Conservation (phyloP, 2,329 filamentous ascomycete species). For the Lecanosticta acicola region DNA sequence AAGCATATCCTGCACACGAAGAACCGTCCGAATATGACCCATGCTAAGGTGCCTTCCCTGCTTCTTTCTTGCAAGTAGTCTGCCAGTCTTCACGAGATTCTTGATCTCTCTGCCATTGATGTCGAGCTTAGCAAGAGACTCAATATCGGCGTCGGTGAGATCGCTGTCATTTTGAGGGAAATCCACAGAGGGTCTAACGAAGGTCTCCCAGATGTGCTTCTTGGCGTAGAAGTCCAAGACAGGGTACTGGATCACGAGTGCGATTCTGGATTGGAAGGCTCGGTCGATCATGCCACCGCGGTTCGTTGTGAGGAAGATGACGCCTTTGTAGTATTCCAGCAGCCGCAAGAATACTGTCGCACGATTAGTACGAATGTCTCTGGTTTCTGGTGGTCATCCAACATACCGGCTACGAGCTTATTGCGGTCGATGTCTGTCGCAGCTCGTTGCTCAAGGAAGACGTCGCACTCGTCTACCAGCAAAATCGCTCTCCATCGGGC, state of each 20-base stretch:
- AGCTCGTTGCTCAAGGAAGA: conserved; percentile 52
- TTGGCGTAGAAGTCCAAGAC: conserved; percentile 24
- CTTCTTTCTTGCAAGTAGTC: conserved; percentile 10
- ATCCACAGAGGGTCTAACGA: conserved; percentile 9
- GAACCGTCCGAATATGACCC: conserved; percentile 10
- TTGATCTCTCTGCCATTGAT: conserved; percentile 15
- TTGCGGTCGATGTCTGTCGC: conserved; percentile 29
- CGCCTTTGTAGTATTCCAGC: conserved; percentile 33
- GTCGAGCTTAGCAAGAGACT: conserved; percentile 9
- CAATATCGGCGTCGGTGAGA: conserved; percentile 12
- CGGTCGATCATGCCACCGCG: conserved; percentile 33
- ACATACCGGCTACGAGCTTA: conserved; percentile 34
- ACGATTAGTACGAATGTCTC: neutral
- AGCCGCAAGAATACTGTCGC: conserved; percentile 32
- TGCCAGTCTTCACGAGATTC: conserved; percentile 15
- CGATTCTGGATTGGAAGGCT: conserved; percentile 33
- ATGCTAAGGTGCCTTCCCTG: conserved; percentile 10
- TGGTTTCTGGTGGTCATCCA: neutral
- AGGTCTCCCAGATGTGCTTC: conserved; percentile 25
- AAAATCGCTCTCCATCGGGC: conserved; percentile 51
- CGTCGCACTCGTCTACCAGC: conserved; percentile 56
- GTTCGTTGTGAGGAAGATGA: conserved; percentile 35
- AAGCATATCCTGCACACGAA: conserved; percentile 8
- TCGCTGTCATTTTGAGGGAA: conserved; percentile 10
- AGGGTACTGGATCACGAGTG: conserved; percentile 31